A percentile compares a stretch with the other conserved stretches of the same genome.
These are phyloP conservation scores for Cytospora leucostoma DNA, from an alignment of 2,329 filamentous ascomycete species.

Conservation along the genomic window DNA sequence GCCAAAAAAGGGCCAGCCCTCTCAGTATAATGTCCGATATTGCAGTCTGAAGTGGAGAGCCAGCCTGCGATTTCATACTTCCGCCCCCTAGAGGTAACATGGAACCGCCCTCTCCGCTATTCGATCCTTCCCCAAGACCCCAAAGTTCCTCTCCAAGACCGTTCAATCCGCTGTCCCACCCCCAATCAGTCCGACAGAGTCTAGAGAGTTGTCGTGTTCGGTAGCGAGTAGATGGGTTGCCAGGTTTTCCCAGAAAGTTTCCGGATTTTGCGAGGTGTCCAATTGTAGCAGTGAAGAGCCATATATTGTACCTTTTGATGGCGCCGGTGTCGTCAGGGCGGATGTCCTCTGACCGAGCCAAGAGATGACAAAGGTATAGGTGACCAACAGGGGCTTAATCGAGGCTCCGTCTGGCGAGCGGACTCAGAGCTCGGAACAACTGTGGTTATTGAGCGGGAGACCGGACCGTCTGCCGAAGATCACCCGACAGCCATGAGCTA, in stretches of 20 bases:
- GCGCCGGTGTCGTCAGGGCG: background rate
- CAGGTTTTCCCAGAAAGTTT: background rate
- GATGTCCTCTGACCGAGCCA: background rate
- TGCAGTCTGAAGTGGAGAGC: background rate
- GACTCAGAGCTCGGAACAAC: constrained; percentile 13
- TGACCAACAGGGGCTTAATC: background rate
- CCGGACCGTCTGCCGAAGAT: constrained; percentile 26
- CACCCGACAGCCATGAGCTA: constrained; percentile 23
- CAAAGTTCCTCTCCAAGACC: background rate
- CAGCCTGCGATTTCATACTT: background rate
- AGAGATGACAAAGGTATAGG: constrained; percentile 17
- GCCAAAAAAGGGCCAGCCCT: background rate
- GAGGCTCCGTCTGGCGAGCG: constrained; percentile 17
- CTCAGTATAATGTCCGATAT: background rate
- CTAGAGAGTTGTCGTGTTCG: background rate
- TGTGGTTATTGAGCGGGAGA: constrained; percentile 15
- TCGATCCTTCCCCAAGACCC: background rate
- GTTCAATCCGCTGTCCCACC: background rate
- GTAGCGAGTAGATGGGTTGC: background rate
- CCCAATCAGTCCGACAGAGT: background rate
- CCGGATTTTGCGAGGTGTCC: background rate
- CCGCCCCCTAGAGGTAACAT: constrained; percentile 5
- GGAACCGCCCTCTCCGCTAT: background rate
- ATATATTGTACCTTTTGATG: constrained; percentile 5
- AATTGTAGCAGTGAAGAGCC: background rate